Conservation (phyloP, 345 rosid genomes). For the Brassica cretica region DNA sequence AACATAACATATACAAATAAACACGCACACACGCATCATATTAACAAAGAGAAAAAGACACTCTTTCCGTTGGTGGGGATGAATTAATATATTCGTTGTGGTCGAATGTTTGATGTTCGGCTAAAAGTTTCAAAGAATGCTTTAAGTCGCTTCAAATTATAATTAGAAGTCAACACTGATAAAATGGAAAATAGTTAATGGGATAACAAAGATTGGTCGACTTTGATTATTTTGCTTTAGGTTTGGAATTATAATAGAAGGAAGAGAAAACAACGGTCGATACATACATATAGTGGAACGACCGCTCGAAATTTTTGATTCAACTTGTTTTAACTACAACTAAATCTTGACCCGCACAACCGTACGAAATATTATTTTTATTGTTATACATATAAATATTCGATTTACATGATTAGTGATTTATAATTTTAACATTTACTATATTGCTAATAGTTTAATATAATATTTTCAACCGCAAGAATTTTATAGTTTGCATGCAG, state of each 20-base stretch:
- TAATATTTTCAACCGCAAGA: too few species aligned
- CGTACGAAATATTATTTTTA: too few species aligned
- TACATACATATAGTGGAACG: slow-evolving; percentile 2
- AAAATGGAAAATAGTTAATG: slow-evolving; percentile 12
- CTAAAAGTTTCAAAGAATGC: slow-evolving; percentile 25
- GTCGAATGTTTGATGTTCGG: slow-evolving; percentile 23
- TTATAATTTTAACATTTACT: too few species aligned
- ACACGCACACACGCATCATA: slow-evolving; percentile 4
- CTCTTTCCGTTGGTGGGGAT: slow-evolving; percentile 15
- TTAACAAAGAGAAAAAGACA: slow-evolving; percentile 12
- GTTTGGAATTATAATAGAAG: too few species aligned
- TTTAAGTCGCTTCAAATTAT: slow-evolving; percentile 12
- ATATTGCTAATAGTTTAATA: too few species aligned
- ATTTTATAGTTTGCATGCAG: too few species aligned
- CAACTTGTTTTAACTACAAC: too few species aligned
- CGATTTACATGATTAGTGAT: too few species aligned
- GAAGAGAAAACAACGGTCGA: too few species aligned
- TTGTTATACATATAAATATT: too few species aligned
- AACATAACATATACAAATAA: background rate
- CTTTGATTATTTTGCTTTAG: slow-evolving; percentile 5
- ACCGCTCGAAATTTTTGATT: too few species aligned
- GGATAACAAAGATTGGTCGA: slow-evolving; percentile 28
- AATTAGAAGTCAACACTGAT: slow-evolving; percentile 1
- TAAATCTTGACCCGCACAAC: too few species aligned
- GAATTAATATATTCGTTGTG: slow-evolving; percentile 8